These are phyloP conservation scores for Monosporascus sp. DNA, from an alignment of 2,329 filamentous ascomycete genomes.

Conservation along the genomic window DNA sequence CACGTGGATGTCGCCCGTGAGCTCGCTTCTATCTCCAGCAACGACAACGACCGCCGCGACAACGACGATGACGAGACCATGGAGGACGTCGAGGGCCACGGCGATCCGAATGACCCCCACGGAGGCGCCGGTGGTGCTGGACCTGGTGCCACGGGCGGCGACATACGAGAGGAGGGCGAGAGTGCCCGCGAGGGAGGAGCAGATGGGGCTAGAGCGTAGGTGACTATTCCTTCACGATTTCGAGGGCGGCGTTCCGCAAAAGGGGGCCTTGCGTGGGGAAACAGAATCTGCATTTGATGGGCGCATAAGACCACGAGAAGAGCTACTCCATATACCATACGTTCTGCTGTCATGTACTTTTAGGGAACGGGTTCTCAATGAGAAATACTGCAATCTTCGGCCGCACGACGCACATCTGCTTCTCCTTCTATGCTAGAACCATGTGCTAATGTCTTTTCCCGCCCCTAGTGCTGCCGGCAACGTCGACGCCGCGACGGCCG, in stretches of 20 bases:
- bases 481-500: conserved; percentile 68
- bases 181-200: conserved; percentile 86
- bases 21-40: conserved; percentile 57
- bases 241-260: conserved; percentile 18
- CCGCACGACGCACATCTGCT: not conserved
- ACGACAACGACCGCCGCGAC: conserved; percentile 41
- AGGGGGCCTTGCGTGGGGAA: conserved; percentile 5
- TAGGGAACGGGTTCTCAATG: conserved; percentile 22
- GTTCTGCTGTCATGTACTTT: conserved; percentile 19
- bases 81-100: conserved; percentile 67
- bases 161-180: conserved; percentile 85
- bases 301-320: conserved; percentile 9
- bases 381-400: conserved; percentile 12
- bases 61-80: conserved; percentile 72
- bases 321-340: conserved; percentile 4
- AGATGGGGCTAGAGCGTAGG: conserved; percentile 99
- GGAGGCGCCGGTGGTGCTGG: conserved; percentile 74
- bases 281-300: conserved; percentile 14
- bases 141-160: conserved; percentile 80
- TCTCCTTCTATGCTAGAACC: not conserved
- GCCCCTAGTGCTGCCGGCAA: conserved; percentile 51
- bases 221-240: conserved; percentile 41
- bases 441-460: not conserved
- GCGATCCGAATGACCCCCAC: conserved; percentile 52
- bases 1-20: conserved; percentile 75